Conservation (phyloP, 2,329 filamentous ascomycete species). For the Stagonosporopsis tanaceti region DNA sequence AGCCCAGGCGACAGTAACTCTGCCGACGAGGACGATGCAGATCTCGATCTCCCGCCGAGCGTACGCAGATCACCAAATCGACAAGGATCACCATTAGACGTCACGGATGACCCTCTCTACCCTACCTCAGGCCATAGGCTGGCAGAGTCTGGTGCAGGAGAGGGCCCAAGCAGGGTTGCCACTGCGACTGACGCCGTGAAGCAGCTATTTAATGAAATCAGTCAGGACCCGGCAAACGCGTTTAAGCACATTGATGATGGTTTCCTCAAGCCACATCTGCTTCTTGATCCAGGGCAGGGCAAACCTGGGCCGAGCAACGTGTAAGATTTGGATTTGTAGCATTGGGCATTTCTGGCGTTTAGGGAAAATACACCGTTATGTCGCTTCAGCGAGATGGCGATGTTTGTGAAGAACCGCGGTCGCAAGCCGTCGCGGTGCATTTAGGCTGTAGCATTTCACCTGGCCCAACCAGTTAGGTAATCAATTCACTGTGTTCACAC, state of each 20-base stretch:
- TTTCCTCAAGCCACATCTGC: slow-evolving; percentile 89
- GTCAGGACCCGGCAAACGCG: slow-evolving; percentile 87
- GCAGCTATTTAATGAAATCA: slow-evolving; percentile 77
- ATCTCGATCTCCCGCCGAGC: slow-evolving; percentile 68
- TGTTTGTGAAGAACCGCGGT: slow-evolving; percentile 6
- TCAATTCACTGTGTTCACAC: slow-evolving; percentile 1
- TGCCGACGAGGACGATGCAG: slow-evolving; percentile 61
- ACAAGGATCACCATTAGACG: slow-evolving; percentile 40
- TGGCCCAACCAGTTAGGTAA: not conserved
- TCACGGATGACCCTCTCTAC: slow-evolving; percentile 42
- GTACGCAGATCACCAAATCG: slow-evolving; percentile 57
- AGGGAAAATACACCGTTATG: not conserved
- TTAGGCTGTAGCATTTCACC: slow-evolving; percentile 15
- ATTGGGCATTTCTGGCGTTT: slow-evolving; percentile 34
- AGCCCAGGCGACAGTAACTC: slow-evolving; percentile 57
- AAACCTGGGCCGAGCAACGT: slow-evolving; percentile 46
- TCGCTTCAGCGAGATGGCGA: not conserved
- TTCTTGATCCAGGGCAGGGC: slow-evolving; percentile 71
- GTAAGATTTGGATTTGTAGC: slow-evolving; percentile 24
- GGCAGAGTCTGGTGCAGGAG: slow-evolving; percentile 24
- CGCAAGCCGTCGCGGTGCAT: not conserved
- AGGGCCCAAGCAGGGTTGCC: slow-evolving; percentile 53
- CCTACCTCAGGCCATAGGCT: slow-evolving; percentile 50
- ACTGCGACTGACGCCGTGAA: slow-evolving; percentile 79
- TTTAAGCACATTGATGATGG: slow-evolving; percentile 95